phyloP scores from a whole-genome alignment of 441 rosid genomes.

The Croton laevigatus region DNA sequence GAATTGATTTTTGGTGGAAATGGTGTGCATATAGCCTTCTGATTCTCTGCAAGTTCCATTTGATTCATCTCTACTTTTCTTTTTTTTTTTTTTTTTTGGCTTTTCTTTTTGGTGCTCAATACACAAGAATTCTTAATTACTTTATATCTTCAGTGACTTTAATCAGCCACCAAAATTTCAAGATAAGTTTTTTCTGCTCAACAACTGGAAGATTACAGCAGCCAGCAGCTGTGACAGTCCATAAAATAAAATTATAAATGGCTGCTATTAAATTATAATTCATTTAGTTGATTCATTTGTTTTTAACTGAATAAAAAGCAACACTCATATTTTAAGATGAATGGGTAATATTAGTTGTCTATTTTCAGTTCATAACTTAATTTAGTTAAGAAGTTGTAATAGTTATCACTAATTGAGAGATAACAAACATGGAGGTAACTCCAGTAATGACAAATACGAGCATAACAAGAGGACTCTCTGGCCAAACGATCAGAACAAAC shows the following conservation, averaged over 20 bases:
- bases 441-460: too few relatives aligned
- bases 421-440: too few relatives aligned
- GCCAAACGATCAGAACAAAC: too few relatives aligned
- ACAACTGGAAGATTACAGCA: background rate
- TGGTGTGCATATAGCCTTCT: background rate
- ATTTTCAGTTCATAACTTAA: background rate
- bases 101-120: background rate
- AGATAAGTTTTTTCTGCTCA: background rate
- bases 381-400: background rate
- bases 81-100: background rate
- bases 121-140: background rate
- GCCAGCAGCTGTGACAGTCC: background rate
- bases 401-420: background rate
- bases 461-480: too few relatives aligned
- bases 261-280: background rate
- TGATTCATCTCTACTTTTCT: background rate
- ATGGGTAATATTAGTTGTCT: background rate
- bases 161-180: background rate
- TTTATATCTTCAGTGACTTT: background rate
- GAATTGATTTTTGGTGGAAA: conserved; percentile 2
- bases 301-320: background rate
- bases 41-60: background rate
- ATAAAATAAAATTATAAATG: background rate
- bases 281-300: background rate
- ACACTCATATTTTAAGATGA: background rate